Evolutionary conservation across 495 filamentous ascomycete genomes (phyloP), one percentile per base, ranked within the genome.

Genomic region (Podospora pseudocomata): DNA sequence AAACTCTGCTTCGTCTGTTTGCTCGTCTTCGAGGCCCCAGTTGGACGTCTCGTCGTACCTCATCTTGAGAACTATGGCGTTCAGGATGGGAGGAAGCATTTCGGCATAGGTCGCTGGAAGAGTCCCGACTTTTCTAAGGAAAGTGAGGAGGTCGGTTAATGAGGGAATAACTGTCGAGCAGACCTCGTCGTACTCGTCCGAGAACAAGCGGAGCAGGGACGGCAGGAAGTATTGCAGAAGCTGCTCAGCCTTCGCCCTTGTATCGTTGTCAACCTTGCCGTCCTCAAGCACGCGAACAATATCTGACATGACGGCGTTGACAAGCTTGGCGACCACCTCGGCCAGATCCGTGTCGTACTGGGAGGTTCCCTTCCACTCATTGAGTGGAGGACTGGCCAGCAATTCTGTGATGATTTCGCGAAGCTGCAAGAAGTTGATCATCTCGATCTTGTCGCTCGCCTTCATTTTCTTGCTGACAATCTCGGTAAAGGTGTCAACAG

Each of bases 401-500:
- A 98, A 87, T 75, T 95, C 90, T 4, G 87, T 85, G 49, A 97
- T 85, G 72, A 97, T 92, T 54, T 88, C 87, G 56, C 86, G 87
- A 34, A 98, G 85, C 74, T 94, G 95, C 69, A 99, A 84, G 78
- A 96, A 94, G 23, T 86, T 80, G 68, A 99, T 96, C 86, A 99
- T 89, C 68, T 96, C 90, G 44, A 94, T 87, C 83, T 99, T 99
- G 80, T 98, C 93, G 39, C 84, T 81, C 2, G 92, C 82, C 74
- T 91, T 92, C 95, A 99, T 99, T 82, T 97, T 98, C 84, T 99
- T 99, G 73, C 88, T 90, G 60, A 97, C 90, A 68, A 97, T 96
- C 79, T 98, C 93, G 9, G 92, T 95, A 76, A 99, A 91, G 49
- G 94, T 90, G 74, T 95, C 91, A 72, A 98, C 90, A 34, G 94